Conservation (phyloP, 2,329 filamentous ascomycete species). For the Blastomyces gilchristii region DNA sequence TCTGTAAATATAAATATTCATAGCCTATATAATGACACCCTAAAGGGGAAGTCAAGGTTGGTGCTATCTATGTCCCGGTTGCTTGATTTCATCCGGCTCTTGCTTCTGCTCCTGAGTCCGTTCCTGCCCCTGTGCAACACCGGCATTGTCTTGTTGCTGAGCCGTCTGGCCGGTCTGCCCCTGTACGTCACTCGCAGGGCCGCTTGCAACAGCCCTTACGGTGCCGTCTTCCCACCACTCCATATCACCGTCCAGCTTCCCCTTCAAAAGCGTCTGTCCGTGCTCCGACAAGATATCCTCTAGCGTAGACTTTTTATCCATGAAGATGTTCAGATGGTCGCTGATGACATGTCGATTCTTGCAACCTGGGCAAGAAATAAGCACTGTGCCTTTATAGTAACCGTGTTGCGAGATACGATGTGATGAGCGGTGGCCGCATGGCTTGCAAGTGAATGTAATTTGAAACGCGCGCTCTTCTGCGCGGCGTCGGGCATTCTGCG, state of each 20-base stretch:
- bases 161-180: background rate
- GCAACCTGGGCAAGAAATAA: conserved; percentile 81
- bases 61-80: background rate
- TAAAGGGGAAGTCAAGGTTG: background rate
- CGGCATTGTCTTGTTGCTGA: background rate
- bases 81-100: background rate
- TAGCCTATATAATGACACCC: background rate
- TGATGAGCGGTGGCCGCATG: conserved; percentile 67
- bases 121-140: background rate
- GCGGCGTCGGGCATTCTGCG: conserved; percentile 29
- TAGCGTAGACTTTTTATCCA: conserved; percentile 33
- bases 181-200: background rate
- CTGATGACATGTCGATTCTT: conserved; percentile 82
- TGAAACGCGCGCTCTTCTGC: conserved; percentile 61
- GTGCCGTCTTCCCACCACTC: conserved; percentile 75
- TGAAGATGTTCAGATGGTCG: conserved; percentile 65
- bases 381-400: conserved; percentile 79
- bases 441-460: conserved; percentile 85
- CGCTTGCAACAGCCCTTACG: background rate
- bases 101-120: background rate
- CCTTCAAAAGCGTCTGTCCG: conserved; percentile 66
- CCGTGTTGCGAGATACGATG: conserved; percentile 88
- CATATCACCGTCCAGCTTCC: conserved; percentile 69
- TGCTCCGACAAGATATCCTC: conserved; percentile 34
- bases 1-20: background rate